Conservation (phyloP, 805 yeast genomes). For the Kodamaea sagamina region DNA sequence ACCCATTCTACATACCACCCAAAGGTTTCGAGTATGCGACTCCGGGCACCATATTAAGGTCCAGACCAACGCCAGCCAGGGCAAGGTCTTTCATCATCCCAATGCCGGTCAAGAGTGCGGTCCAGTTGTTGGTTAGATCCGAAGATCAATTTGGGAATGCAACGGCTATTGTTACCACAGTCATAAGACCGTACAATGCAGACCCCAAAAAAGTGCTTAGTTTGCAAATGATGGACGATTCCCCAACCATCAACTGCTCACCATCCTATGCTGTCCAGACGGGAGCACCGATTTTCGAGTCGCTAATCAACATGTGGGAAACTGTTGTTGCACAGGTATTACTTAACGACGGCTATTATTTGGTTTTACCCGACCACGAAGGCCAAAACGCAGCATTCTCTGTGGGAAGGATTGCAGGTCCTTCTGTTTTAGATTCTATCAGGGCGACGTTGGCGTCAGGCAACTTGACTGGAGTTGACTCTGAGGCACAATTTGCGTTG, state of each 20-base stretch:
- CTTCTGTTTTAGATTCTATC: slow-evolving; percentile 32
- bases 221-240: slow-evolving; percentile 24
- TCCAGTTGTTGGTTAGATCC: slow-evolving; percentile 27
- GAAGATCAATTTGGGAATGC: slow-evolving; percentile 22
- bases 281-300: slow-evolving; percentile 16
- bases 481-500: slow-evolving; percentile 24
- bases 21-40: slow-evolving; percentile 21
- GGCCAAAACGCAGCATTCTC: slow-evolving; percentile 34
- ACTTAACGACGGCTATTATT: slow-evolving; percentile 33
- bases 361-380: slow-evolving; percentile 37
- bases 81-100: slow-evolving; percentile 21
- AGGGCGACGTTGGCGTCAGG: slow-evolving; percentile 27
- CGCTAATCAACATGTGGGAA: slow-evolving; percentile 19
- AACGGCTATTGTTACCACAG: slow-evolving; percentile 24
- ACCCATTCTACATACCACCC: slow-evolving; percentile 28
- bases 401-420: slow-evolving; percentile 34
- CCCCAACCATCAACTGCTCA: slow-evolving; percentile 21
- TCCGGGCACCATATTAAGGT: slow-evolving; percentile 28
- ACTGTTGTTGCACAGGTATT: slow-evolving; percentile 15
- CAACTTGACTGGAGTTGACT: slow-evolving; percentile 21
- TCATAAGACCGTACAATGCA: slow-evolving; percentile 25
- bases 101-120: slow-evolving; percentile 18
- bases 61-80: slow-evolving; percentile 22
- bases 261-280: slow-evolving; percentile 22
- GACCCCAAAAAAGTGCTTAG: slow-evolving; percentile 25